These are phyloP conservation scores for Alternaria triticina DNA, from an alignment of 2,329 filamentous ascomycete genomes.

Conservation along the genomic window DNA sequence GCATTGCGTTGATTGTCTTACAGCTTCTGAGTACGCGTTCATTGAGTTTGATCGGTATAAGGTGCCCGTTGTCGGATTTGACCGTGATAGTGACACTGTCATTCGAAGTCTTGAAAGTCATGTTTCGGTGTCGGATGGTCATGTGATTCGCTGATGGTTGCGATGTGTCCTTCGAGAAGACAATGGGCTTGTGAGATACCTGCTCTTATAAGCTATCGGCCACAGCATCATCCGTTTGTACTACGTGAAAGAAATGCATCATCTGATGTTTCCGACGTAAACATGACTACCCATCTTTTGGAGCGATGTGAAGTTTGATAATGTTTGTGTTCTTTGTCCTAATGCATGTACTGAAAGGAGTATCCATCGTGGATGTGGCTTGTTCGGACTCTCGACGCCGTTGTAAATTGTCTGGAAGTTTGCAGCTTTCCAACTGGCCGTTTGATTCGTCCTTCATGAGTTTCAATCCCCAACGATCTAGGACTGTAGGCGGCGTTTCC, in stretches of 20 bases:
- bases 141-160: neutral
- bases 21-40: neutral
- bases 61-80: neutral
- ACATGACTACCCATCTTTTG: neutral
- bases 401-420: neutral
- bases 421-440: neutral
- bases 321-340: neutral
- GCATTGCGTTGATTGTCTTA: neutral
- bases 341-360: neutral
- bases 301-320: neutral
- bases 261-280: neutral
- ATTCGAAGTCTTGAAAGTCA: neutral
- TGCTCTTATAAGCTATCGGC: neutral
- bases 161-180: neutral
- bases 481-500: slow-evolving; percentile 30
- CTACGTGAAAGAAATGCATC: neutral
- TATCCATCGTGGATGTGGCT: neutral
- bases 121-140: neutral
- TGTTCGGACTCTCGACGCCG: neutral
- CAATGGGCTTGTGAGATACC: neutral
- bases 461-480: neutral
- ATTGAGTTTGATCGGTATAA: neutral
- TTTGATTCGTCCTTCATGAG: neutral
- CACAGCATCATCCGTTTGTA: neutral
- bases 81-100: neutral